These are phyloP conservation scores for Entomortierella lignicola DNA, from an alignment of 192 early-diverging fungal species.

Conservation along the genomic window DNA sequence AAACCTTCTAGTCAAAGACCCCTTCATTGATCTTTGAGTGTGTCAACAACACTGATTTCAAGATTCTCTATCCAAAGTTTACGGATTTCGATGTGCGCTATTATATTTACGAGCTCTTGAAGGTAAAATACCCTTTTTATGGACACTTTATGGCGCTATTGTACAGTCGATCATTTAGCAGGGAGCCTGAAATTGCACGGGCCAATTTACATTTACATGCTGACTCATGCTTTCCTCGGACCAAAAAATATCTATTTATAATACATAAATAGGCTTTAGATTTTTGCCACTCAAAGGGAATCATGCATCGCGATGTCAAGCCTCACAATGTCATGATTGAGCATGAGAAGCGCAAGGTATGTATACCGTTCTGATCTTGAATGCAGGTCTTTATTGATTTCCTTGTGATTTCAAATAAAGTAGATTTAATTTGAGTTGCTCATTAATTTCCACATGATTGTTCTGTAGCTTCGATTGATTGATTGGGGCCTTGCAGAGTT, in stretches of 20 bases:
- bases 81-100: slow-evolving; percentile 95
- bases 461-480: slow-evolving; percentile 85
- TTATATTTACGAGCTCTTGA: slow-evolving; percentile 97
- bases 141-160: no score
- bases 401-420: neutral
- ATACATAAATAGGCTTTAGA: slow-evolving; percentile 90
- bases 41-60: slow-evolving; percentile 99
- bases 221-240: neutral
- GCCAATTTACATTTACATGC: neutral
- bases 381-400: no score
- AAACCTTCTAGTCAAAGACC: slow-evolving; percentile 80
- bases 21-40: slow-evolving; percentile 97
- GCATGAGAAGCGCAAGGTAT: slow-evolving; percentile 88
- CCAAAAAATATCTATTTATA: neutral
- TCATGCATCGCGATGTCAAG: slow-evolving; percentile 99
- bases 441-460: neutral
- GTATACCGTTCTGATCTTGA: neutral
- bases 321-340: slow-evolving; percentile 99
- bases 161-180: no score
- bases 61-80: slow-evolving; percentile 93
- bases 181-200: neutral
- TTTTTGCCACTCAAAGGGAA: slow-evolving; percentile 97
- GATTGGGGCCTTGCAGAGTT: slow-evolving; percentile 99
- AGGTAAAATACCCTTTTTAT: slow-evolving; percentile 66
- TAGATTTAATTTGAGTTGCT: neutral